phyloP scores from a whole-genome alignment of 352 stramenopile genomes.

The Globisporangium abappressorium region DNA sequence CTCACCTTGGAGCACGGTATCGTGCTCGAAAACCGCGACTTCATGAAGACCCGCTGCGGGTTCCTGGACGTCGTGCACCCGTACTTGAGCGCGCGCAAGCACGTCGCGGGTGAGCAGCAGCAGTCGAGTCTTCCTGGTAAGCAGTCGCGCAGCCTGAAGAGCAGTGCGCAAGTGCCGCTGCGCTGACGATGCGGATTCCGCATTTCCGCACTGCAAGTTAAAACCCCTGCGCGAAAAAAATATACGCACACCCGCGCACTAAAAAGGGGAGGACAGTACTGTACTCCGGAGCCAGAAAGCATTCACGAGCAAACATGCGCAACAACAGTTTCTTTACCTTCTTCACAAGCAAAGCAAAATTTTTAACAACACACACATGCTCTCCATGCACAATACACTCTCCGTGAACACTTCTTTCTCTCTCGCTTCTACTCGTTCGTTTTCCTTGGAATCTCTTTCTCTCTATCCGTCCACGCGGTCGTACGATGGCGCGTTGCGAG shows the following conservation, averaged over 20 bases:
- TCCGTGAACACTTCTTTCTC: neutral
- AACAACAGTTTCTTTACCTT: neutral
- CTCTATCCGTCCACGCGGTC: slow-evolving; percentile 26
- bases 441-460: neutral
- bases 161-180: slow-evolving; percentile 9
- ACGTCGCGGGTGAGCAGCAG: slow-evolving; percentile 8
- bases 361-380: neutral
- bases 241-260: neutral
- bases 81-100: slow-evolving; percentile 22
- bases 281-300: neutral
- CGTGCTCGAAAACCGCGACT: slow-evolving; percentile 20
- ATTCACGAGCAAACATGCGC: too few relatives aligned
- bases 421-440: neutral
- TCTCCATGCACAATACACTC: neutral
- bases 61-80: slow-evolving; percentile 49
- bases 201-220: neutral
- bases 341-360: neutral
- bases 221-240: neutral
- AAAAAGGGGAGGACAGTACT: neutral
- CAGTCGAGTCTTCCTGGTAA: neutral
- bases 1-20: slow-evolving; percentile 29
- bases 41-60: slow-evolving; percentile 34
- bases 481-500: slow-evolving; percentile 18
- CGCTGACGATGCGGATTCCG: slow-evolving; percentile 1
- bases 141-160: neutral